These are phyloP conservation scores for Limnanthes douglasii DNA, from an alignment of 345 rosid genomes.

Conservation along the genomic window DNA sequence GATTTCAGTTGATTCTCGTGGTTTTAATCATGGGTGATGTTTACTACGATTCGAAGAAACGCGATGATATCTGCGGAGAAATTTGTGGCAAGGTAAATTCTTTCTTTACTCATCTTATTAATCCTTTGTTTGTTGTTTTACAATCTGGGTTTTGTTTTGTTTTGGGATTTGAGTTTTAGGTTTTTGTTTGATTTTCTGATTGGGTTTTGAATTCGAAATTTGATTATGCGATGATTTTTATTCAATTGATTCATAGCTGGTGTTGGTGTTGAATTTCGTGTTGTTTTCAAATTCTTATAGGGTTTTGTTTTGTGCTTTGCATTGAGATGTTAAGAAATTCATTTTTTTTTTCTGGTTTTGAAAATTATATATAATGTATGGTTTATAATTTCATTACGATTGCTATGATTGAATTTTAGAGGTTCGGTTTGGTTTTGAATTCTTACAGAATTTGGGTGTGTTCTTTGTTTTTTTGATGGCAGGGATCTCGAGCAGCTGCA, in stretches of 20 bases:
- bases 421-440: background rate
- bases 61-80: slow-evolving; percentile 64
- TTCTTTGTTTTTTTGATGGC: slow-evolving; percentile 1
- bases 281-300: background rate
- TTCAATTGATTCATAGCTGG: background rate
- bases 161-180: no score
- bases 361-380: background rate
- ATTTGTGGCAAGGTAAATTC: slow-evolving; percentile 65
- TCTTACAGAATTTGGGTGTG: background rate
- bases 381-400: background rate
- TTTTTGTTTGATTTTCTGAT: background rate
- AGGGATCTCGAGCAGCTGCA: slow-evolving; percentile 18
- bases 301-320: background rate
- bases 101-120: no score
- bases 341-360: background rate
- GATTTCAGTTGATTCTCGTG: no score
- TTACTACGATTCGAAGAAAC: slow-evolving; percentile 71
- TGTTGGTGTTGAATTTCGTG: background rate
- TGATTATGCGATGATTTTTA: background rate
- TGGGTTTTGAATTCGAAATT: background rate
- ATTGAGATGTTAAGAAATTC: background rate
- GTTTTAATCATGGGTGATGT: slow-evolving; percentile 67
- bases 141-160: no score
- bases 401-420: background rate
- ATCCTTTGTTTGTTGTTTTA: no score